Percentiles rank a stretch among this genome's conserved stretches.
Evolutionary conservation across 2,329 filamentous ascomycete genomes (phyloP).

Genomic region (Aspergillus fructus): DNA sequence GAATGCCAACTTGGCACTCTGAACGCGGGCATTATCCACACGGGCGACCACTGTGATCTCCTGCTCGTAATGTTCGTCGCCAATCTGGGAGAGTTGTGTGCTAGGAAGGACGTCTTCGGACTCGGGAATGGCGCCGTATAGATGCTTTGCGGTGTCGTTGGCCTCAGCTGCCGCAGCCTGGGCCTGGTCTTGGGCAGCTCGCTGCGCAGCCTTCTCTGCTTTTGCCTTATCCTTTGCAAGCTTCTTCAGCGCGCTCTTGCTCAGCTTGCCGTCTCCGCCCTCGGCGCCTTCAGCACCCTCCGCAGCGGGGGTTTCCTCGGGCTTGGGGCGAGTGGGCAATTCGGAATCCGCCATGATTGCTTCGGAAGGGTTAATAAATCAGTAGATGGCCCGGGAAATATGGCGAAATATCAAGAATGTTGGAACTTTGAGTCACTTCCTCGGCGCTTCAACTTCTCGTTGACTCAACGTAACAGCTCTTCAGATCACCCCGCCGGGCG

Average conservation of each 20-base stretch:
- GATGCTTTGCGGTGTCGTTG: conserved; percentile 62
- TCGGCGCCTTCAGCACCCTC: conserved; percentile 40
- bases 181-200: conserved; percentile 71
- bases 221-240: conserved; percentile 88
- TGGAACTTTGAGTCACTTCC: conserved; percentile 5
- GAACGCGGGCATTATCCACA: conserved; percentile 82
- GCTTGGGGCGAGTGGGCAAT: conserved; percentile 41
- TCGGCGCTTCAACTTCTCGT: conserved; percentile 3
- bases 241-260: conserved; percentile 83
- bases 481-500: conserved; percentile 31
- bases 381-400: neutral
- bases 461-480: conserved; percentile 8
- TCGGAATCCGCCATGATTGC: conserved; percentile 39
- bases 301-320: conserved; percentile 34
- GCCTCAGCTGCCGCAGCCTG: conserved; percentile 65
- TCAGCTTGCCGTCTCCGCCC: conserved; percentile 43
- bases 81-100: conserved; percentile 53
- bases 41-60: conserved; percentile 74
- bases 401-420: neutral
- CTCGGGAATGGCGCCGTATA: conserved; percentile 72
- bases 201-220: conserved; percentile 70
- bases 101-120: conserved; percentile 61
- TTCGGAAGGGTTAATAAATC: neutral
- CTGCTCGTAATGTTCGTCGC: conserved; percentile 65
- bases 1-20: conserved; percentile 90